Evolutionary conservation across 768 basidiomycete species (phyloP).

Genomic region (Suillus occidentalis): DNA sequence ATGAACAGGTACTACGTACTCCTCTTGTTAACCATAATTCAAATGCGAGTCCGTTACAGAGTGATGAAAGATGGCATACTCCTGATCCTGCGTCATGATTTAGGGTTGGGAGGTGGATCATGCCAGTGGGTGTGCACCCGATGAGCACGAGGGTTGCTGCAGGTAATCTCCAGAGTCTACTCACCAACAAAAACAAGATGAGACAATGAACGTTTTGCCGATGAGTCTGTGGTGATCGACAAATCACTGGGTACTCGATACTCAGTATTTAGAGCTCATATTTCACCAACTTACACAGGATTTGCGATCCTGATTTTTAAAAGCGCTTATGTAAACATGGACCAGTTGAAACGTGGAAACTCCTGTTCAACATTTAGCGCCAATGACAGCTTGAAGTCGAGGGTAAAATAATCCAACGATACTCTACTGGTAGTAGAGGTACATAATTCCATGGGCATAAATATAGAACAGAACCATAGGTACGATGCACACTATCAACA

Average conservation of each 20-base stretch:
- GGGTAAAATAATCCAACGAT: not conserved
- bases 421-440: not conserved
- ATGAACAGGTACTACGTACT: not conserved
- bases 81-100: not conserved
- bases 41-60: not conserved
- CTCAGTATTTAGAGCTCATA: too few relatives aligned
- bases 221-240: not conserved
- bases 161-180: not conserved
- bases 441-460: not conserved
- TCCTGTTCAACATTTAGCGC: not conserved
- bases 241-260: not conserved
- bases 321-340: not conserved
- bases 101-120: not conserved
- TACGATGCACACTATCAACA: not conserved
- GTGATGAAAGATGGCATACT: not conserved
- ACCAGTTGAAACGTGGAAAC: not conserved
- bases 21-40: not conserved
- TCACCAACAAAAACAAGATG: not conserved
- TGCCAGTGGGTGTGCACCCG: not conserved
- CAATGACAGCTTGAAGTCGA: not conserved
- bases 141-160: not conserved
- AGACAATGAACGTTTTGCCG: not conserved
- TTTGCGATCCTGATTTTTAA: not conserved
- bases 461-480: not conserved
- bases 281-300: not conserved